A percentile compares a stretch with the other conserved stretches of the same genome.
These are phyloP conservation scores for Pichia membranifaciens DNA, from an alignment of 805 yeast genomes.

Conservation along the genomic window DNA sequence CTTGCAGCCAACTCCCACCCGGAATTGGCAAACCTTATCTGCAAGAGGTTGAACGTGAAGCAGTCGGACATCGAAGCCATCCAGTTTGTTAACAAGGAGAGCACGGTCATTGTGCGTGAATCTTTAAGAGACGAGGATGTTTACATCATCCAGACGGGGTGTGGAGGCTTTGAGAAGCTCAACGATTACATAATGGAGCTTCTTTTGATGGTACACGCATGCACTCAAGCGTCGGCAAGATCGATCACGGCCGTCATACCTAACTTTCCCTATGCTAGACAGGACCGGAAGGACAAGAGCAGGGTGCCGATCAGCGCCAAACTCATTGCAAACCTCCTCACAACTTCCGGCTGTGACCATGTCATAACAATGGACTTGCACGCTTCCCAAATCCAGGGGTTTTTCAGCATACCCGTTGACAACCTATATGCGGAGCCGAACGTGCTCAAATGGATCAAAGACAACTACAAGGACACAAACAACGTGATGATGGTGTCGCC, in stretches of 20 bases:
- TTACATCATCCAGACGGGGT: constrained; percentile 77
- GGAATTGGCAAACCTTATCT: constrained; percentile 67
- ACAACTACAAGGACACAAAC: constrained; percentile 43
- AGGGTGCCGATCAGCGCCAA: constrained; percentile 97
- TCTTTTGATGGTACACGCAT: constrained; percentile 85
- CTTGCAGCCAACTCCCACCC: constrained; percentile 76
- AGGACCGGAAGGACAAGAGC: constrained; percentile 92
- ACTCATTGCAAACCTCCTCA: constrained; percentile 82
- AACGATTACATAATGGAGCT: constrained; percentile 86
- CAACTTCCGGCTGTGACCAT: constrained; percentile 93
- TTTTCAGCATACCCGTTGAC: constrained; percentile 92
- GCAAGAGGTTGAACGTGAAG: constrained; percentile 57
- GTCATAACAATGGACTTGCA: constrained; percentile 96
- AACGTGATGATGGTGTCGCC: constrained; percentile 84
- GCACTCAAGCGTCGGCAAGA: constrained; percentile 93
- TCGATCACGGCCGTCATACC: constrained; percentile 93
- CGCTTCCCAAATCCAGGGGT: constrained; percentile 97
- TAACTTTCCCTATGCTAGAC: constrained; percentile 94
- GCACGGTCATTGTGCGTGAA: constrained; percentile 83
- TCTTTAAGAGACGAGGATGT: constrained; percentile 89
- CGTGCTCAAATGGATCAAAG: constrained; percentile 74
- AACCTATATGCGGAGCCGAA: constrained; percentile 93
- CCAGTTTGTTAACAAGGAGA: constrained; percentile 82
- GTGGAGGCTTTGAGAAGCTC: constrained; percentile 68
- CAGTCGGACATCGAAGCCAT: constrained; percentile 74